Evolutionary conservation across 345 rosid species (phyloP), one percentile per base, ranked within the genome.

Genomic region (Eucalyptus leucophloia): DNA sequence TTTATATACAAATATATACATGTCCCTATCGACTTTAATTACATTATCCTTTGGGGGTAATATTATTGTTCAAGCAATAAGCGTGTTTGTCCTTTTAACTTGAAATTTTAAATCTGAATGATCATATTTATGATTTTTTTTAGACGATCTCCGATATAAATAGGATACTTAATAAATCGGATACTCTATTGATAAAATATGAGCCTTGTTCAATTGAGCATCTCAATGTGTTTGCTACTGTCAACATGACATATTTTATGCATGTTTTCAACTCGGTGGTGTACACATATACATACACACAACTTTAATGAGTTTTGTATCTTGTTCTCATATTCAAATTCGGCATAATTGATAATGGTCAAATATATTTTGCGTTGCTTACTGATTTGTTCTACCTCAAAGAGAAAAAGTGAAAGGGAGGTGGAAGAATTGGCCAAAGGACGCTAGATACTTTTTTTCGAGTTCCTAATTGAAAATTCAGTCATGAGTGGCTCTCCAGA

Each of bases 91-190:
- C 23, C 7, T 69, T 21, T 69, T 32, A 69, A 17, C 11, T 17
- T 69, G 6, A 69, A 34, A 37, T 9, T 17, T 32, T 3, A 69
- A 19, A 6, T 32, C 7, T 9, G 42, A 32, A 69, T 69, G 1
- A 34, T 9, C 81, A 32, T 17, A 17, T 34, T 69, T 18, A 2
- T 69, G 24, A 17, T 69, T 69, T 69, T 69, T 2, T 69, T 69
- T 1, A 3, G 24, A 17, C 12, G 21, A 15, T n/a, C 10, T n/a
- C 7, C 0, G 8, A n/a, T 17, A 65, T 34, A 16, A 69, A 12
- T 18, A 9, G 7, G 12, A 1, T 34, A 16, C 42, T 32, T 9
- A 32, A 32, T 6, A 69, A 69, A 69, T 69, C 12, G 0, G 34
- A 34, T 69, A 34, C 42, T 19, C 44, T 21, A 69, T 69, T 18